Base-by-base conservation (phyloP, 768 basidiomycete species). In the Mycena floridula region DNA sequence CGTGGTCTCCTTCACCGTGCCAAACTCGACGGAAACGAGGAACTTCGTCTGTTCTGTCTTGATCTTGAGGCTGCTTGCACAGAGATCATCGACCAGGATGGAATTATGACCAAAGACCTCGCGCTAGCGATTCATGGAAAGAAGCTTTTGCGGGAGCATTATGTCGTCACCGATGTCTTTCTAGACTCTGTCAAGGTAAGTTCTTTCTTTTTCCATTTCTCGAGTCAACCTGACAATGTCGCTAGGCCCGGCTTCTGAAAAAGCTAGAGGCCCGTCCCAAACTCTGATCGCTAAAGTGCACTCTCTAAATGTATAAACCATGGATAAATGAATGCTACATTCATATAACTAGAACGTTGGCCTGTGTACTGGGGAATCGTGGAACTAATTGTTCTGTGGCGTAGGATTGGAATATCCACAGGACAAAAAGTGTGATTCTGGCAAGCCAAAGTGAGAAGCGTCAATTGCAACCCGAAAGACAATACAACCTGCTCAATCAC, bases 61-160 rank as follows among this genome's bases (percentile, higher is more conserved):
- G 79, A 82, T 50, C 75, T 99, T 30, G 96, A 99, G 71, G 73
- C 64, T 12, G 81, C 89, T 16, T 97, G 96, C 58, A 74, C 95
- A 2, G 90, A 96, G 65, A 82, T 89, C 13, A 96, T 97, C 51
- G 89, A 96, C 60, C 59, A 74, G 54, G 93, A 97, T 56, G 84
- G 85, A 0, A 58, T 97, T 43, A 97, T 97, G 94, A 96, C 93
- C 47, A 96, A 97, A 77, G 95, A 98, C 67, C 70, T 98, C 40
- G 95, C 95, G 24, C 72, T 98, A 20, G 84, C 91, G 2, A 96
- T 97, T 59, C 40, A 50, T 50, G 49, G 49, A 16, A 47, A 47
- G 41, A 42, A 50, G 11, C 45, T 50, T 38, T 40, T 43, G 35
- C 40, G 49, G 45, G 49, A 50, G 25, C 45, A 50, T 66, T 98